Base-by-base conservation (phyloP, 164 flowering plant species). In the Chimonanthus salicifolius region DNA sequence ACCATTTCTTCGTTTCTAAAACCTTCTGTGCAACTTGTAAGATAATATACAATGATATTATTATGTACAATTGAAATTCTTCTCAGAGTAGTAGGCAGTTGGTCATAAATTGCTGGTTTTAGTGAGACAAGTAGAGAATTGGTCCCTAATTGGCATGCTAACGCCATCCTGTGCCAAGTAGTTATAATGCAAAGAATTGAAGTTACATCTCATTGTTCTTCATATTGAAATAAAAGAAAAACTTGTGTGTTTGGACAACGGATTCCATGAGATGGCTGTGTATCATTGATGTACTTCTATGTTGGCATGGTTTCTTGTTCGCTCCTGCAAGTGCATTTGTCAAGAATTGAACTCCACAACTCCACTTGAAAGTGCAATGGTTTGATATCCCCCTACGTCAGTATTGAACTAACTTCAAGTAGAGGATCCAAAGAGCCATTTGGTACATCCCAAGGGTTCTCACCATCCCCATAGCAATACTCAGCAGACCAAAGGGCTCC, bases 401-500 rank as follows among this genome's bases (percentile, higher is more conserved):
- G 54, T 54, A 48, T 47, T 5, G 70, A 48, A 47, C 4, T 43
- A 4, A 66, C 47, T 43, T 68, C 46, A 8, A 68, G 21, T 47
- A 68, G 33, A 5, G 70, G 70, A 54, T 68, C 70, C 54, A 43
- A 68, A 48, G 70, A 6, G 4, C 58, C 70, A 68, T n/a, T 48
- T 6, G 51, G 7, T 15, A 47, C 70, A 47, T 18, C 70, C 54
- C 58, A 68, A 44, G 21, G 54, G 10, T 68, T 68, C 54, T 68
- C 70, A 68, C 54, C 18, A 20, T 68, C 54, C 13, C 46, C 43
- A 68, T 47, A 47, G 21, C 70, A 68, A 47, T 49, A 43, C 47
- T 47, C 70, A 68, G 70, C 11, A 9, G 70, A 48, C 70, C 70
- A 68, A 68, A 16, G 11, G 70, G 33, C 51, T n/a, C 54, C 70